phyloP scores from a whole-genome alignment of 805 yeast genomes.

The Spathaspora sp. region DNA sequence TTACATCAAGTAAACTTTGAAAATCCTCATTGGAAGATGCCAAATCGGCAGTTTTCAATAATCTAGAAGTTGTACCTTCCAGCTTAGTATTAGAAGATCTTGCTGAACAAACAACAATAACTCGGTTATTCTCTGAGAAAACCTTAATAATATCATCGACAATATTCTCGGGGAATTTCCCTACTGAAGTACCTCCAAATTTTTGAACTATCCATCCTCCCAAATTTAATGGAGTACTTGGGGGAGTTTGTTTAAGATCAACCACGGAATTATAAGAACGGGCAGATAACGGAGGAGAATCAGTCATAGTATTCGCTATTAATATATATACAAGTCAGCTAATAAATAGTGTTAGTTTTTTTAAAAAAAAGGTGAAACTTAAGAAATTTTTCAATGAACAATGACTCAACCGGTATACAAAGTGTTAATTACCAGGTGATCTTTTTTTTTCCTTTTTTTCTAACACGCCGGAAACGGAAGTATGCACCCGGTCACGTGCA shows the following conservation, averaged over 20 bases:
- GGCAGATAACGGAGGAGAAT: constrained; percentile 4
- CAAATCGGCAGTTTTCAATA: constrained; percentile 78
- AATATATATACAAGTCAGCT: neutral
- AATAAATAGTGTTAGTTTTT: neutral
- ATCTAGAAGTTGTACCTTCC: constrained; percentile 92
- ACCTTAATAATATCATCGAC: constrained; percentile 78
- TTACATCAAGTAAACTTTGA: constrained; percentile 54
- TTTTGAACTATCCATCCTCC: constrained; percentile 64
- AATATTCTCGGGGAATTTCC: constrained; percentile 85
- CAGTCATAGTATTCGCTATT: constrained; percentile 2
- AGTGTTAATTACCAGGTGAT: neutral
- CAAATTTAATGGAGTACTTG: constrained; percentile 6
- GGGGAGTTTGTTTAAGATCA: constrained; percentile 24
- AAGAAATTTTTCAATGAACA: neutral
- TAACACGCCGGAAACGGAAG: neutral
- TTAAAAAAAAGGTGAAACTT: no score
- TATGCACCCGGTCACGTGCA: neutral
- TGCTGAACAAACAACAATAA: constrained; percentile 95
- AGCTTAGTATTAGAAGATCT: constrained; percentile 86
- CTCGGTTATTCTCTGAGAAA: constrained; percentile 56
- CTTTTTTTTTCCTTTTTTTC: neutral
- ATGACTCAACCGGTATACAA: neutral
- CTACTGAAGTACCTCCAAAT: constrained; percentile 96
- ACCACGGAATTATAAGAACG: constrained; percentile 39
- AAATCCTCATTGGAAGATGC: constrained; percentile 63